These are phyloP conservation scores for Striga hermonthica DNA, from an alignment of 305 asterid genomes.

Conservation along the genomic window DNA sequence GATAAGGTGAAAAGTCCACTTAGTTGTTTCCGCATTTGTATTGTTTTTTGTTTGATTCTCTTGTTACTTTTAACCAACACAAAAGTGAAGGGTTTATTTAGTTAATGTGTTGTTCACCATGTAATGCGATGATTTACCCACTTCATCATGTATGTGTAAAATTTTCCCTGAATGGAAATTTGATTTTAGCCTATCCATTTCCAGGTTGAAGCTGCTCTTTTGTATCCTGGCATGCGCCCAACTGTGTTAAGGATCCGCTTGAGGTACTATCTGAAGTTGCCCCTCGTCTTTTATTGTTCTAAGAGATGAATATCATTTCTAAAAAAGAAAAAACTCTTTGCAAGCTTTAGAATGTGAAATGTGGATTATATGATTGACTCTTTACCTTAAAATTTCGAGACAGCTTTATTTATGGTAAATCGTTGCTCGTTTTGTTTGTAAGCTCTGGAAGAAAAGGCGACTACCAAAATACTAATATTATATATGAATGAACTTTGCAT, in stretches of 20 bases:
- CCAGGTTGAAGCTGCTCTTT: constrained; percentile 89
- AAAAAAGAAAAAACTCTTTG: background rate
- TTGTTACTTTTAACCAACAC: background rate
- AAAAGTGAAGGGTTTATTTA: background rate
- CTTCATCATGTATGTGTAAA: background rate
- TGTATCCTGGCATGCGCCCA: constrained; percentile 86
- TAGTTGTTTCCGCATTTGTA: constrained; percentile 8
- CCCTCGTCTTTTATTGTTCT: background rate
- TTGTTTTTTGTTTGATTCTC: constrained; percentile 17
- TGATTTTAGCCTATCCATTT: constrained; percentile 23
- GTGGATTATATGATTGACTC: background rate
- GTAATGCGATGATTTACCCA: background rate
- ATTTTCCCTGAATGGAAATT: constrained; percentile 5
- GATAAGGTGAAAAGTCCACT: constrained; percentile 52
- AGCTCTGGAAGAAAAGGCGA: no score
- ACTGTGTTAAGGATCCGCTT: constrained; percentile 81
- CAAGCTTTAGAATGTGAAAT: background rate
- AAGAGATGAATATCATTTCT: background rate
- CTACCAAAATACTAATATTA: no score
- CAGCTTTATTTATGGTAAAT: background rate
- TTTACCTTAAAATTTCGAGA: background rate
- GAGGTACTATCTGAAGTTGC: constrained; percentile 42
- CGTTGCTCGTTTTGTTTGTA: no score
- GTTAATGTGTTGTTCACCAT: background rate
- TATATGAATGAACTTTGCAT: no score